A percentile compares a stretch with the other conserved stretches of the same genome.
These are phyloP conservation scores for Penicillium argentinense DNA, from an alignment of 495 filamentous ascomycete genomes.

Conservation along the genomic window DNA sequence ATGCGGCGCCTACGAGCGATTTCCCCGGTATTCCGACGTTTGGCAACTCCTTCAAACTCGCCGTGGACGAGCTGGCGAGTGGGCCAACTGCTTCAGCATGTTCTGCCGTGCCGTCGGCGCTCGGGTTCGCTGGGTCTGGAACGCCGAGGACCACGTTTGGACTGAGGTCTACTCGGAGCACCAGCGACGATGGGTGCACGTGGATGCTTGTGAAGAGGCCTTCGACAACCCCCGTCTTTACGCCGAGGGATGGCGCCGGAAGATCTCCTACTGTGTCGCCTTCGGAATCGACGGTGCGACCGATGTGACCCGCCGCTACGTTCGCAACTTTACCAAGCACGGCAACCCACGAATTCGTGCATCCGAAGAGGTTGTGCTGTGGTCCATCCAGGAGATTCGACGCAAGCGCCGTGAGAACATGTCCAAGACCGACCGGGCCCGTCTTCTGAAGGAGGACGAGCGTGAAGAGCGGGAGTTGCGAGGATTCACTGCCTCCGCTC, in stretches of 20 bases:
- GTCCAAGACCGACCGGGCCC: conserved; percentile 74
- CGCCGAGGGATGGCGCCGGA: conserved; percentile 89
- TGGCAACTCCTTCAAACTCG: conserved; percentile 87
- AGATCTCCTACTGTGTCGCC: conserved; percentile 94
- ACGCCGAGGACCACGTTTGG: conserved; percentile 96
- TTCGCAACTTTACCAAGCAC: conserved; percentile 74
- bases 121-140: conserved; percentile 97
- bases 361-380: conserved; percentile 85
- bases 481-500: conserved; percentile 67
- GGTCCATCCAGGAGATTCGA: conserved; percentile 87
- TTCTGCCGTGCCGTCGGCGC: conserved; percentile 89
- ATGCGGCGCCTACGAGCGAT: conserved; percentile 80
- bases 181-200: conserved; percentile 92
- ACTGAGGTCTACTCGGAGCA: conserved; percentile 97
- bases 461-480: conserved; percentile 83
- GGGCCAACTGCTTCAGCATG: conserved; percentile 99
- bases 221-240: conserved; percentile 96
- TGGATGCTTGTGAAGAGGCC: conserved; percentile 89
- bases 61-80: conserved; percentile 86
- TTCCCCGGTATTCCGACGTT: conserved; percentile 93
- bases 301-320: conserved; percentile 94
- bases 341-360: conserved; percentile 69
- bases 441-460: conserved; percentile 84
- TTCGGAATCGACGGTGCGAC: conserved; percentile 94
- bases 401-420: conserved; percentile 74